Percentiles rank a stretch among this genome's conserved stretches.
Conservation (phyloP, 2,329 filamentous ascomycete genomes). For the Epichloe typhina region DNA sequence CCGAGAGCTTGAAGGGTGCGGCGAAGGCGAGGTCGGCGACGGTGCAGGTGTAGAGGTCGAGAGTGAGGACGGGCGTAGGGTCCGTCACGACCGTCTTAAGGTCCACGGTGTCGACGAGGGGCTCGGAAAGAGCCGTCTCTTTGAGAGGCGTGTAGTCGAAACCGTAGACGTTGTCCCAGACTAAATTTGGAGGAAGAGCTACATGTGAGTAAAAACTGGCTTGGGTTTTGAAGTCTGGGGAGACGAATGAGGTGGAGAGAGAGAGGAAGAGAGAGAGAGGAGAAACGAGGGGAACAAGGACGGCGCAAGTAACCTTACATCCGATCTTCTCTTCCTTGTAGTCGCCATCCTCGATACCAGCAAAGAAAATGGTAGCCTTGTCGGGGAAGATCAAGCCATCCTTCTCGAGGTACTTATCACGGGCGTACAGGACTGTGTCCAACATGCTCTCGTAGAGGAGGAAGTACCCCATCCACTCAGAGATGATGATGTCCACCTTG, state of each 20-base stretch:
- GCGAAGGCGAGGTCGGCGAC: slow-evolving; percentile 73
- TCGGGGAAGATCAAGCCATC: slow-evolving; percentile 95
- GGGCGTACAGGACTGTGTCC: slow-evolving; percentile 92
- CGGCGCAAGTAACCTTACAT: slow-evolving; percentile 46
- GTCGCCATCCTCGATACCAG: slow-evolving; percentile 94
- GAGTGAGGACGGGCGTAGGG: slow-evolving; percentile 67
- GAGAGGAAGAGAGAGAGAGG: neutral
- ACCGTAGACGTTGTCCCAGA: slow-evolving; percentile 99
- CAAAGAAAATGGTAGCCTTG: slow-evolving; percentile 95
- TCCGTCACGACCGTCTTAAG: slow-evolving; percentile 95
- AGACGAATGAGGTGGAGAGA: neutral
- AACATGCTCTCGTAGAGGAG: slow-evolving; percentile 98
- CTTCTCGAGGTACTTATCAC: slow-evolving; percentile 78
- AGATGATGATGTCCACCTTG: slow-evolving; percentile 98
- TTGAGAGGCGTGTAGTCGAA: slow-evolving; percentile 96
- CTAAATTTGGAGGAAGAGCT: slow-evolving; percentile 33
- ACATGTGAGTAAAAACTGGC: neutral
- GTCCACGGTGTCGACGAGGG: slow-evolving; percentile 94
- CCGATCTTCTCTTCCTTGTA: slow-evolving; percentile 99
- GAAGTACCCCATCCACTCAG: slow-evolving; percentile 99
- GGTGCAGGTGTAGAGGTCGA: slow-evolving; percentile 88
- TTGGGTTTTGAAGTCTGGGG: neutral
- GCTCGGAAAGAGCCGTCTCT: slow-evolving; percentile 83
- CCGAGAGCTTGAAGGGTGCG: slow-evolving; percentile 60
- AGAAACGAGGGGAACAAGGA: neutral